Evolutionary conservation across 805 yeast species (phyloP), one percentile per base, ranked within the genome.

Genomic region (Ogataea pini): DNA sequence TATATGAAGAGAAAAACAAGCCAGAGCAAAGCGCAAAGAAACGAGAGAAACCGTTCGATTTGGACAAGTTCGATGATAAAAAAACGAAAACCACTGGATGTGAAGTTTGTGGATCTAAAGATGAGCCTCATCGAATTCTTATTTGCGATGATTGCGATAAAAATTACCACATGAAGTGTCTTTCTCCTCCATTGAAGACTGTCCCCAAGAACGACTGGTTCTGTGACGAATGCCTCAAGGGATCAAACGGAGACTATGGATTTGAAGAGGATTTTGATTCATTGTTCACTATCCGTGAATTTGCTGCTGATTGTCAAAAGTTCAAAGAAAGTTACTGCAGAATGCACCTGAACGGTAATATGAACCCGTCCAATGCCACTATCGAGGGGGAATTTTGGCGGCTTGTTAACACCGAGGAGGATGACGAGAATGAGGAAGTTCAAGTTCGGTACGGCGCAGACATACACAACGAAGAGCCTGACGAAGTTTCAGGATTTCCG

Each of bases 381-480:
- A 60, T 88, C 34, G 96, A 89, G 59, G 56, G 62, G 17, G 77
- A 80, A 42, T 89, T 87, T 64, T 89, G 96, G 96, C 51, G 56
- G 40, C 48, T 69, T 3, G 69, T 69, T 6, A 58, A 59, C 34
- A 53, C 54, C 3, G 57, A 50, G 22, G 48, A 55, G 25, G 53
- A 48, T 6, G 54, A 50, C 20, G 67, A 67, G n/a, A 28, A 36
- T 6, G 65, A 65, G n/a, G 75, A 73, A 22, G 57, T 85, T 16
- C 83, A 82, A 55, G 89, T 86, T 14, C 78, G 82, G 53, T 89
- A 89, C 62, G 96, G 96, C 17, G 91, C 95, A 1, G 96, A 89
- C 70, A 83, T 89, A 33, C 92, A 86, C 63, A 80, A 83, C 64
- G 72, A 71, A 24, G 67, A 62, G 3, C 79, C 80, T 0, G 89